Evolutionary conservation across 805 yeast species (phyloP).

Genomic region (Cyberlindnera xishuangbannaensis): DNA sequence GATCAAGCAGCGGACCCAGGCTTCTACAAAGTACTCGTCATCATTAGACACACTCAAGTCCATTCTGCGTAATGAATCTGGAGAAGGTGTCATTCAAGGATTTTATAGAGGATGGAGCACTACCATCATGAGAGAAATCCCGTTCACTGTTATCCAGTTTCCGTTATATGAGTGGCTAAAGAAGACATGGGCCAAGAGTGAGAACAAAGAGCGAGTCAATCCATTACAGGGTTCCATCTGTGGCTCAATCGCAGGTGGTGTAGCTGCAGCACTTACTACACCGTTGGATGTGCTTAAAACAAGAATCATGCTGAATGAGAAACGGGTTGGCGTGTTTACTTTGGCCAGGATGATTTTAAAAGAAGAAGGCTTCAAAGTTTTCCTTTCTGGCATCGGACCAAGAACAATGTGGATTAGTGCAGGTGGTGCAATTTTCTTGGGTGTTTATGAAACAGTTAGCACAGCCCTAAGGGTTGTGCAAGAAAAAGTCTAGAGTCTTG

Average conservation of each 20-base stretch:
- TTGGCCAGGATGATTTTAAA: constrained; percentile 48
- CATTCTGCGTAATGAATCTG: constrained; percentile 56
- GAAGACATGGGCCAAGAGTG: constrained; percentile 40
- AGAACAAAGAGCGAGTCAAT: constrained; percentile 37
- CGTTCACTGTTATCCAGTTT: constrained; percentile 93
- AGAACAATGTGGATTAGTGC: constrained; percentile 97
- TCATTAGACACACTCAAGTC: constrained; percentile 65
- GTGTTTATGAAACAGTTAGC: constrained; percentile 69
- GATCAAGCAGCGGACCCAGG: constrained; percentile 90
- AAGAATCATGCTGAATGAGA: constrained; percentile 71
- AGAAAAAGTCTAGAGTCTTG: not conserved
- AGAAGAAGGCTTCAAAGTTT: constrained; percentile 72
- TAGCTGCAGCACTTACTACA: constrained; percentile 77
- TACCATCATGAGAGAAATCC: constrained; percentile 92
- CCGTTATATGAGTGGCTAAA: constrained; percentile 88
- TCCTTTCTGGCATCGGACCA: constrained; percentile 86
- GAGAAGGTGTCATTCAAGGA: constrained; percentile 75
- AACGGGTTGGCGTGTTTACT: constrained; percentile 37
- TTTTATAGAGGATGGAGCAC: constrained; percentile 91
- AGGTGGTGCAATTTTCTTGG: constrained; percentile 96
- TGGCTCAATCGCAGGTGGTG: constrained; percentile 77
- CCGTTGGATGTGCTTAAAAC: constrained; percentile 79
- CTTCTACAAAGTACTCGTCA: constrained; percentile 50
- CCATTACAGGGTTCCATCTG: constrained; percentile 79
- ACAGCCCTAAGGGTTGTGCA: constrained; percentile 10